Conservation (phyloP, 306 rosid genomes). For the Boehmeria nivea region DNA sequence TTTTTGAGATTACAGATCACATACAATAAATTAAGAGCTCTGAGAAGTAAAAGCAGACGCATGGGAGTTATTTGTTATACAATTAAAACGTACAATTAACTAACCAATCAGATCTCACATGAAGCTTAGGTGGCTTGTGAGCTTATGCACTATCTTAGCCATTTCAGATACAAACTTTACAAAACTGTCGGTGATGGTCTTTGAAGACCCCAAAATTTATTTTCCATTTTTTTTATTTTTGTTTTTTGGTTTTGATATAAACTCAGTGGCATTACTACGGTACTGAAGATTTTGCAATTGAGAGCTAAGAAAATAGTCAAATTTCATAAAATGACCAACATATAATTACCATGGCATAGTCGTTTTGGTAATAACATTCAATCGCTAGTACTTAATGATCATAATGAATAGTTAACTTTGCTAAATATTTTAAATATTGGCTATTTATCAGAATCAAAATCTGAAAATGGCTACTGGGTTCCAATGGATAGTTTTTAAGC, state of each 20-base stretch:
- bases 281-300: too few relatives aligned
- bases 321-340: too few relatives aligned
- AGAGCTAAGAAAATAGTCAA: too few relatives aligned
- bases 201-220: not conserved
- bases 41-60: not conserved
- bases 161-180: not conserved
- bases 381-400: too few relatives aligned
- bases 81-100: not conserved
- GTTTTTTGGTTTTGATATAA: not conserved
- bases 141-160: not conserved
- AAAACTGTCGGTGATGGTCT: constrained; percentile 19
- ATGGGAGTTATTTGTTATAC: constrained; percentile 1
- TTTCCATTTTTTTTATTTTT: not conserved
- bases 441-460: too few relatives aligned
- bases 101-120: constrained; percentile 6
- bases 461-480: too few relatives aligned
- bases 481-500: too few relatives aligned
- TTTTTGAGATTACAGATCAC: not conserved
- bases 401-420: too few relatives aligned
- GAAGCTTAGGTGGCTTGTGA: constrained; percentile 10
- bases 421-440: too few relatives aligned
- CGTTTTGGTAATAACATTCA: too few relatives aligned
- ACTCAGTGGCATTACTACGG: too few relatives aligned
- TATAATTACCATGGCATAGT: too few relatives aligned
- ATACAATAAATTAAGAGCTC: not conserved